Conservation (phyloP, 495 filamentous ascomycete species). For the Penicillium parvum region DNA sequence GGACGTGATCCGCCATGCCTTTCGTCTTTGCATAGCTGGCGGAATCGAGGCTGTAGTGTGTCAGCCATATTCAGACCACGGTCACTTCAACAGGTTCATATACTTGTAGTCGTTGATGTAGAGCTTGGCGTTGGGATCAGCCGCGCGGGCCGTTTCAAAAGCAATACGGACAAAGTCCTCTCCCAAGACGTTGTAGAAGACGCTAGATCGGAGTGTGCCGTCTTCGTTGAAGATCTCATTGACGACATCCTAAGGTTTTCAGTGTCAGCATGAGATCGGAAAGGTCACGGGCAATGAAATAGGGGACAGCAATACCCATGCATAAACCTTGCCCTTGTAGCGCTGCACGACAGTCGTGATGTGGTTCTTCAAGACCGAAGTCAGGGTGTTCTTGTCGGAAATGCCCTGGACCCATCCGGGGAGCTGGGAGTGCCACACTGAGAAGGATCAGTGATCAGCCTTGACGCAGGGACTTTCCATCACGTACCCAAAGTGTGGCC, state of each 20-base stretch:
- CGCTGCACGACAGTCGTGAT: conserved; percentile 49
- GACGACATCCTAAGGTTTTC: conserved; percentile 54
- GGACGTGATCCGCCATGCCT: conserved; percentile 61
- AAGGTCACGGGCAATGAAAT: too few species aligned
- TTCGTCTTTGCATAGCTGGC: conserved; percentile 50
- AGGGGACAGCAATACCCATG: conserved; percentile 33
- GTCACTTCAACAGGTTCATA: too few species aligned
- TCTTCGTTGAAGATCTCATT: conserved; percentile 70
- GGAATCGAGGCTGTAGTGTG: conserved; percentile 29
- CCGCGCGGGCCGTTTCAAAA: conserved; percentile 50
- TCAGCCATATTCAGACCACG: too few species aligned
- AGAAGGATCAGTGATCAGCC: not conserved
- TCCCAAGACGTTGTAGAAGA: conserved; percentile 55
- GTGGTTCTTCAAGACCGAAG: conserved; percentile 41
- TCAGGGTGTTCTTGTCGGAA: conserved; percentile 41
- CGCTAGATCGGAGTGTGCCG: conserved; percentile 52
- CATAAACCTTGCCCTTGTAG: conserved; percentile 49
- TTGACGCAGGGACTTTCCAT: not conserved
- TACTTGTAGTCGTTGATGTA: conserved; percentile 59
- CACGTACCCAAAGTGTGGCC: conserved; percentile 45
- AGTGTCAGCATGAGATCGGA: not conserved
- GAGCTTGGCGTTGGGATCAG: conserved; percentile 56
- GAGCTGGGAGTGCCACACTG: conserved; percentile 52
- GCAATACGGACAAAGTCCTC: conserved; percentile 56
- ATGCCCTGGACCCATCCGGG: conserved; percentile 45